A percentile compares a stretch with the other conserved stretches of the same genome.
Conservation (phyloP, 1,139 yeast species). For the Kodamaea anthophila region DNA sequence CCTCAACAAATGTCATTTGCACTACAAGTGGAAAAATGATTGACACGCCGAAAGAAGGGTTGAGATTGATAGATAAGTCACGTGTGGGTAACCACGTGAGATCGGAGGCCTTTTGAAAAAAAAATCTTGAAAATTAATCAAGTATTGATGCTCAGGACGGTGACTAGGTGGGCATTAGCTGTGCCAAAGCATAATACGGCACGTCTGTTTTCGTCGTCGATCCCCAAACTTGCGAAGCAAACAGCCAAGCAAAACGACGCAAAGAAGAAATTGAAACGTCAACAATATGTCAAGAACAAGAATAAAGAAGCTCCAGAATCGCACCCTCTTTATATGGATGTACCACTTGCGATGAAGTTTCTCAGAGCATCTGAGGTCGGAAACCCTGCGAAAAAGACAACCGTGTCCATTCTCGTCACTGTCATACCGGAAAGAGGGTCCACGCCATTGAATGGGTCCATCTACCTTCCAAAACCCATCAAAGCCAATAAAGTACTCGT, state of each 20-base stretch:
- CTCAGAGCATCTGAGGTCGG: constrained; percentile 90
- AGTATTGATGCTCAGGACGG: constrained; percentile 4
- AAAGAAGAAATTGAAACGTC: constrained; percentile 23
- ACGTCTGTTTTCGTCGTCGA: constrained; percentile 8
- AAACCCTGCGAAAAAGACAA: constrained; percentile 59
- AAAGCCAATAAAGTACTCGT: constrained; percentile 61
- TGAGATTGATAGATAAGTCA: too few relatives aligned
- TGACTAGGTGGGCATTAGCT: background rate
- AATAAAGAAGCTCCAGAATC: constrained; percentile 43
- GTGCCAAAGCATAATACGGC: background rate
- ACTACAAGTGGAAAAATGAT: too few relatives aligned
- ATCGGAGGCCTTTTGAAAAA: constrained; percentile 2
- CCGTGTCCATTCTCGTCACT: constrained; percentile 58
- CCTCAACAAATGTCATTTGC: too few relatives aligned
- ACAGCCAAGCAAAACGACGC: constrained; percentile 12
- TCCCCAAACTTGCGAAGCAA: constrained; percentile 6
- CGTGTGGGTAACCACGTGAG: too few relatives aligned
- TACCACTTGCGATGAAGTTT: constrained; percentile 68
- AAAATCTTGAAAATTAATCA: constrained; percentile 4
- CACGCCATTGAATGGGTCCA: constrained; percentile 66
- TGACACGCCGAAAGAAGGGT: too few relatives aligned
- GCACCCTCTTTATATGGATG: constrained; percentile 65
- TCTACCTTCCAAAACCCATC: constrained; percentile 71
- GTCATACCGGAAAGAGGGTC: constrained; percentile 80
- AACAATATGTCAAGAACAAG: constrained; percentile 27